Evolutionary conservation across 768 basidiomycete genomes (phyloP).

Genomic region (Amanita thiersii): DNA sequence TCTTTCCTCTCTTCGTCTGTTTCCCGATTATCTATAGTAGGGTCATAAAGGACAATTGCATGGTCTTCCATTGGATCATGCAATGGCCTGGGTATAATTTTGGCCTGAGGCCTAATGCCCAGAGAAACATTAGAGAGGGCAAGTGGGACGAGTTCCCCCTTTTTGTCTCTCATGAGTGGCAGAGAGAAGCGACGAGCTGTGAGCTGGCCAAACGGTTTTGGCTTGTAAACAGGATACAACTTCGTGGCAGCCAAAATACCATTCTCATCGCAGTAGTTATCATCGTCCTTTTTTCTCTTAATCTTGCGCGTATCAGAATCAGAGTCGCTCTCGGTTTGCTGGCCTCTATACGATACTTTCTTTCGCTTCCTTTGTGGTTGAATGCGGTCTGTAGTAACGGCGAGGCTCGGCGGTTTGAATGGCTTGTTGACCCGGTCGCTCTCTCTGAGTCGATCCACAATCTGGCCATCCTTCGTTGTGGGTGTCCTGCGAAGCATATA

Average conservation of each 20-base stretch:
- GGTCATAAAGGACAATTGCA: slow-evolving; percentile 95
- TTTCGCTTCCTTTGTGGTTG: slow-evolving; percentile 80
- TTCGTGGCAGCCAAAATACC: slow-evolving; percentile 55
- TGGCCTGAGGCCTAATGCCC: slow-evolving; percentile 76
- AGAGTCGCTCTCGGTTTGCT: slow-evolving; percentile 45
- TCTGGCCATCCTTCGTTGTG: slow-evolving; percentile 61
- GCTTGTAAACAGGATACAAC: slow-evolving; percentile 73
- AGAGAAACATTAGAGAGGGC: slow-evolving; percentile 64
- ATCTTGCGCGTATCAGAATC: slow-evolving; percentile 67
- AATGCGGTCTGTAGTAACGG: slow-evolving; percentile 35
- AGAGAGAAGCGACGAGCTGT: slow-evolving; percentile 65
- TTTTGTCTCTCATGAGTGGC: slow-evolving; percentile 69
- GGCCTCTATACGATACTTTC: slow-evolving; percentile 79
- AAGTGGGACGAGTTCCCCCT: slow-evolving; percentile 52
- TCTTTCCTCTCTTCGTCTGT: slow-evolving; percentile 80
- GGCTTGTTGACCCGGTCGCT: slow-evolving; percentile 70
- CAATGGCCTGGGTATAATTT: slow-evolving; percentile 82
- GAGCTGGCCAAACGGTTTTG: slow-evolving; percentile 65
- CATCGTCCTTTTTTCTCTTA: slow-evolving; percentile 46
- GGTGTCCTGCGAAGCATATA: slow-evolving; percentile 65
- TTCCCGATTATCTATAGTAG: slow-evolving; percentile 88
- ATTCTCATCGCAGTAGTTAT: slow-evolving; percentile 51
- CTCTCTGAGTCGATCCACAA: slow-evolving; percentile 61
- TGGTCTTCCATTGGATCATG: slow-evolving; percentile 98
- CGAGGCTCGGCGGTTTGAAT: slow-evolving; percentile 65